A percentile compares a stretch with the other conserved stretches of the same genome.
These are phyloP conservation scores for Globisporangium perplexum DNA, from an alignment of 352 stramenopile species.

Conservation along the genomic window DNA sequence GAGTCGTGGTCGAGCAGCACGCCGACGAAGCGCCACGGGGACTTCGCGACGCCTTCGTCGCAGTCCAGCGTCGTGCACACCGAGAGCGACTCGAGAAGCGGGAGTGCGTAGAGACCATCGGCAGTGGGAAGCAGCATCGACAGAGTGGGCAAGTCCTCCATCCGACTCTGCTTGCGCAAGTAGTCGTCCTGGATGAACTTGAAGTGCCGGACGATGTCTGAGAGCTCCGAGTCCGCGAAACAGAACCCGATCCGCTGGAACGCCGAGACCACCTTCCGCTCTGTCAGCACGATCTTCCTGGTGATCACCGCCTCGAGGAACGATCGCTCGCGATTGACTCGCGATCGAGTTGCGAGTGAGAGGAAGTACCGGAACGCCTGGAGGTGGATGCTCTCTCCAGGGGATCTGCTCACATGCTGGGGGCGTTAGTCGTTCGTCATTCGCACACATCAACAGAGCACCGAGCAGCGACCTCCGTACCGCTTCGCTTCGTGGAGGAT, in stretches of 20 bases:
- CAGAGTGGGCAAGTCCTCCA: slow-evolving; percentile 56
- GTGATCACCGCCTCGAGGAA: slow-evolving; percentile 68
- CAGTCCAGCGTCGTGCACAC: slow-evolving; percentile 36
- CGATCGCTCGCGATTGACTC: slow-evolving; percentile 38
- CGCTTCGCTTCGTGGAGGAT: slow-evolving; percentile 57
- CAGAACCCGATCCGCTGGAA: slow-evolving; percentile 60
- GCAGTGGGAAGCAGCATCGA: slow-evolving; percentile 41
- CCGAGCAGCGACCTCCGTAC: slow-evolving; percentile 8
- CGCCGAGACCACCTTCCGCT: slow-evolving; percentile 37
- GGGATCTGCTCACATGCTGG: slow-evolving; percentile 16
- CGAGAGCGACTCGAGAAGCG: slow-evolving; percentile 34
- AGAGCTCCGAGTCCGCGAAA: slow-evolving; percentile 39
- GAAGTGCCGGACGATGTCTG: slow-evolving; percentile 38
- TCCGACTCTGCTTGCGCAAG: slow-evolving; percentile 36
- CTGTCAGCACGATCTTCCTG: slow-evolving; percentile 51
- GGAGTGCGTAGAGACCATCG: slow-evolving; percentile 37
- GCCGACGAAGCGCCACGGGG: slow-evolving; percentile 46
- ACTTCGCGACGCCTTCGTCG: slow-evolving; percentile 12
- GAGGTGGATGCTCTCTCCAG: slow-evolving; percentile 45
- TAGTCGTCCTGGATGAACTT: slow-evolving; percentile 48
- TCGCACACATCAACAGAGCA: background rate
- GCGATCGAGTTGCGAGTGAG: slow-evolving; percentile 31
- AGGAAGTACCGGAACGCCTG: slow-evolving; percentile 61
- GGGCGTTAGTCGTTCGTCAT: background rate
- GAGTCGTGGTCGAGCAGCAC: slow-evolving; percentile 58